Evolutionary conservation across 768 basidiomycete species (phyloP).

Genomic region (Trametes cinnabarina): DNA sequence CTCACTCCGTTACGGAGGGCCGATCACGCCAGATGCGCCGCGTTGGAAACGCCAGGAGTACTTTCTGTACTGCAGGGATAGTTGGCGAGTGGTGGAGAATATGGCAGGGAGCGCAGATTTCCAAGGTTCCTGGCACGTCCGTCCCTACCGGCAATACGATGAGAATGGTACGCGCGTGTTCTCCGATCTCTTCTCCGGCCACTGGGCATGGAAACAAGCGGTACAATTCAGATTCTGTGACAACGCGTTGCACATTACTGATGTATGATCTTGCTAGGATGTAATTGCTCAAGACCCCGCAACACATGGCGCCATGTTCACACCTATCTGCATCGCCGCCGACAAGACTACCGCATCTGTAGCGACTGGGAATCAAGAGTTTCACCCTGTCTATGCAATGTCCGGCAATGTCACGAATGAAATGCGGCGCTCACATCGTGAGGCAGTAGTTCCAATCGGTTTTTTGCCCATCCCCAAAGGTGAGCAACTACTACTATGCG

Average conservation of each 20-base stretch:
- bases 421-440: constrained; percentile 16
- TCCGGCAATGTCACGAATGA: constrained; percentile 20
- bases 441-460: constrained; percentile 6
- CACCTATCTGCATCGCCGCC: constrained; percentile 26
- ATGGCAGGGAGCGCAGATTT: constrained; percentile 26
- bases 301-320: constrained; percentile 22
- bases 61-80: constrained; percentile 26
- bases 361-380: constrained; percentile 22
- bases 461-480: constrained; percentile 33
- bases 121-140: constrained; percentile 21
- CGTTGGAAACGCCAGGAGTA: constrained; percentile 29
- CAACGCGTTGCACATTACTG: too few species aligned
- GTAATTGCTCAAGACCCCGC: neutral
- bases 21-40: constrained; percentile 11
- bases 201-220: constrained; percentile 31
- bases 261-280: neutral
- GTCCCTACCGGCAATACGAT: constrained; percentile 17
- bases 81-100: constrained; percentile 12
- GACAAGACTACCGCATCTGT: constrained; percentile 43
- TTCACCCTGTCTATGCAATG: constrained; percentile 26
- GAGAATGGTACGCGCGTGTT: constrained; percentile 14
- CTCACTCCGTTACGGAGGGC: constrained; percentile 27
- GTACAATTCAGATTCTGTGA: too few species aligned
- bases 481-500: too few species aligned
- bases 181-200: constrained; percentile 27